phyloP scores from a whole-genome alignment of 805 yeast species.

The Yamadazyma tumulicola region DNA sequence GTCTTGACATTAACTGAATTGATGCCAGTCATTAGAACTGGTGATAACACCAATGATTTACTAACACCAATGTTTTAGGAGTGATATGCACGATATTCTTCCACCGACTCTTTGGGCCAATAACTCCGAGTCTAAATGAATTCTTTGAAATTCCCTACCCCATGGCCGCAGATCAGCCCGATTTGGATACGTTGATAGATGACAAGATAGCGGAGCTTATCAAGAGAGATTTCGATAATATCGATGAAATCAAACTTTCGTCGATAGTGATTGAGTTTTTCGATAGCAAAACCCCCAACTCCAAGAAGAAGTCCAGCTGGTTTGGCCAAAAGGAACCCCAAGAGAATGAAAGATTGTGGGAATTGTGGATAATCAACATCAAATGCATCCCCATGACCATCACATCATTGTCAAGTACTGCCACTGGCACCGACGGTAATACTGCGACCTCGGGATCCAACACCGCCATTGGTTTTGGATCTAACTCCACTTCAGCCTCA shows the following conservation, averaged over 20 bases:
- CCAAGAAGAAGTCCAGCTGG: constrained; percentile 51
- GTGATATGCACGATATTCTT: constrained; percentile 66
- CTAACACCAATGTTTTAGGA: constrained; percentile 32
- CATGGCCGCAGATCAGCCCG: constrained; percentile 42
- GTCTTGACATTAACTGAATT: neutral
- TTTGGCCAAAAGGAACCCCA: constrained; percentile 37
- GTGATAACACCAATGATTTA: neutral
- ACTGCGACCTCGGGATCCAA: neutral
- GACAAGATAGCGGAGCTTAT: constrained; percentile 31
- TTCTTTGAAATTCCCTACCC: constrained; percentile 61
- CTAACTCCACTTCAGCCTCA: no score
- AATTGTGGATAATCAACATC: constrained; percentile 60
- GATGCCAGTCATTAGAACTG: neutral
- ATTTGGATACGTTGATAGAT: constrained; percentile 45
- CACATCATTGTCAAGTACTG: neutral
- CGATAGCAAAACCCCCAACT: constrained; percentile 31
- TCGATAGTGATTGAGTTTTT: constrained; percentile 36
- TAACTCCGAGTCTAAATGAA: constrained; percentile 53
- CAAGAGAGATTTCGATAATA: constrained; percentile 21
- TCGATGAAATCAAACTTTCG: constrained; percentile 15
- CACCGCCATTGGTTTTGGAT: no score
- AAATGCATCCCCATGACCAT: constrained; percentile 34
- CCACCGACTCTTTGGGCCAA: constrained; percentile 63
- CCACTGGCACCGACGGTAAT: neutral
- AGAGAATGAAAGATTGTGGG: constrained; percentile 58